A percentile compares a stretch with the other conserved stretches of the same genome.
phyloP scores from a whole-genome alignment of 345 rosid species.

The Hibiscus tridactylites region DNA sequence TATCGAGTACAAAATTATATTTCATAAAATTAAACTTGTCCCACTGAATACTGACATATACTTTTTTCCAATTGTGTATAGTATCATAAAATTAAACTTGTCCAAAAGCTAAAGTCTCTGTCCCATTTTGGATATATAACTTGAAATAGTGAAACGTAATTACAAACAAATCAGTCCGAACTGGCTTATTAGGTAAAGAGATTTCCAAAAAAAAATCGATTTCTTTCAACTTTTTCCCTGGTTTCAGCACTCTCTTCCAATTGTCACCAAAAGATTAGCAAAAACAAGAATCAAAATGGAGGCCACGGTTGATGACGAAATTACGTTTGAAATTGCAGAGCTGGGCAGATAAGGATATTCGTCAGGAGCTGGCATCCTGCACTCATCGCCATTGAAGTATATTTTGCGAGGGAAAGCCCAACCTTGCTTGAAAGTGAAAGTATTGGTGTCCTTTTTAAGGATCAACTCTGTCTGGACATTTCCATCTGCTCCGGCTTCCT shows the following conservation, averaged over 20 bases:
- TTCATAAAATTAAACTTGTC: too few species aligned
- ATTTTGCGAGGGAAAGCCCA: constrained; percentile 31
- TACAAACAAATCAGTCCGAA: too few species aligned
- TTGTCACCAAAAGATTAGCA: constrained; percentile 9
- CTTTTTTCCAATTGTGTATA: too few species aligned
- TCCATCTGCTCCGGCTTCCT: constrained; percentile 33
- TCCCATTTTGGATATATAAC: too few species aligned
- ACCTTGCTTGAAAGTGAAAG: constrained; percentile 21
- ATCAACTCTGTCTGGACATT: constrained; percentile 36
- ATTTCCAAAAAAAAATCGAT: neutral
- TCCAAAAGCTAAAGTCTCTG: too few species aligned
- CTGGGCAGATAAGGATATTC: constrained; percentile 29
- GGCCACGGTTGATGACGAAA: neutral
- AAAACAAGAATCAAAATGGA: neutral
- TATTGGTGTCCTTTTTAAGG: constrained; percentile 25
- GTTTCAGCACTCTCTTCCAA: neutral
- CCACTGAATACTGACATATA: too few species aligned
- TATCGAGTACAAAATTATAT: too few species aligned
- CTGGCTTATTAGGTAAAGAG: too few species aligned
- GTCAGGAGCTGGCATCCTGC: constrained; percentile 33
- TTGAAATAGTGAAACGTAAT: too few species aligned
- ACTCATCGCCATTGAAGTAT: constrained; percentile 40
- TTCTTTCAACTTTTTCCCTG: neutral
- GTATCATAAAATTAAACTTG: too few species aligned
- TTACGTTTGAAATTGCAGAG: constrained; percentile 9